Conservation (phyloP, 768 basidiomycete species). For the Agrocybe chaxingu region DNA sequence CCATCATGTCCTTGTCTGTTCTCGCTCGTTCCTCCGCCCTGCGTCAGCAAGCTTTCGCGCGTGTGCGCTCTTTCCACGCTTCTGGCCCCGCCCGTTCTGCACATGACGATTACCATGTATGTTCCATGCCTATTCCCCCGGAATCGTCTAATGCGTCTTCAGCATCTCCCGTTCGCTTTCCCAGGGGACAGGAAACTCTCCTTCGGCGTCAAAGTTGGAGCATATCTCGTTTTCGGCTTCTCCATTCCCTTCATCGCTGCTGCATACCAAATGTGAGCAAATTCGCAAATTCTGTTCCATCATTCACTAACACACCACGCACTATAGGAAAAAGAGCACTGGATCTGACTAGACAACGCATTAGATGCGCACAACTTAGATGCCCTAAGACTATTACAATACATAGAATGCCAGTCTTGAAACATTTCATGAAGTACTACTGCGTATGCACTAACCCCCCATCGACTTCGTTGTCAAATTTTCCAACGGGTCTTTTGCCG, state of each 20-base stretch:
- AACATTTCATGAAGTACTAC: too few relatives aligned
- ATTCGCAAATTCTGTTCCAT: background rate
- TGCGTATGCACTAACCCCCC: too few relatives aligned
- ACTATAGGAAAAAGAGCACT: slow-evolving; percentile 41
- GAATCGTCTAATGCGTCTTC: slow-evolving; percentile 5
- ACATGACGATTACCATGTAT: slow-evolving; percentile 59
- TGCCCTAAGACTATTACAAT: too few relatives aligned
- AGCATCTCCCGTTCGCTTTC: slow-evolving; percentile 58
- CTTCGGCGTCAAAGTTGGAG: slow-evolving; percentile 46
- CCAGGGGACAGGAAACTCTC: slow-evolving; percentile 47
- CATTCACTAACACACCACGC: slow-evolving; percentile 2
- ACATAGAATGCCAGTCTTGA: too few relatives aligned
- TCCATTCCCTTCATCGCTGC: slow-evolving; percentile 65
- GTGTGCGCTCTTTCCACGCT: slow-evolving; percentile 35
- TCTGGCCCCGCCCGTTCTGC: slow-evolving; percentile 41
- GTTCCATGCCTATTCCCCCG: slow-evolving; percentile 10
- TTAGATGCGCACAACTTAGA: background rate
- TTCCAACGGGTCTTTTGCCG: slow-evolving; percentile 5
- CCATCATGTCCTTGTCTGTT: slow-evolving; percentile 36
- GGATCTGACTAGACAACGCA: slow-evolving; percentile 17
- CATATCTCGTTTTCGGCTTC: slow-evolving; percentile 55
- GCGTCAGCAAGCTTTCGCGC: slow-evolving; percentile 35
- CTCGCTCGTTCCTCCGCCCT: slow-evolving; percentile 37
- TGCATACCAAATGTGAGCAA: slow-evolving; percentile 62
- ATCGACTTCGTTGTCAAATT: background rate